These are phyloP conservation scores for Ruellia speciosa DNA, from an alignment of 305 asterid genomes.

Conservation along the genomic window DNA sequence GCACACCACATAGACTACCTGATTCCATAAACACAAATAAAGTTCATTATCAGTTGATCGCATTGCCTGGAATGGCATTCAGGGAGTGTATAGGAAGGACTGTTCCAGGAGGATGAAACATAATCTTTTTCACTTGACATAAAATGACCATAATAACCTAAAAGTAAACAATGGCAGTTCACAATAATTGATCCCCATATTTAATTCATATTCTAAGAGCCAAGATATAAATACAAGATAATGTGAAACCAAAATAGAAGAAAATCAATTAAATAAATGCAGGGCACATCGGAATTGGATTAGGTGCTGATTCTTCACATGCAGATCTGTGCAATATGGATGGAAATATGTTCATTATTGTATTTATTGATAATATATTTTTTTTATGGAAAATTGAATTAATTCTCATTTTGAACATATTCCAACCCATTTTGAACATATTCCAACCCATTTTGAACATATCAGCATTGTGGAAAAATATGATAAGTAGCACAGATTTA, in stretches of 20 bases:
- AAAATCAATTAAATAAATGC: constrained; percentile 10
- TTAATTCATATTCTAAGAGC: constrained; percentile 9
- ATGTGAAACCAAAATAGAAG: constrained; percentile 14
- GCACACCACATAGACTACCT: constrained; percentile 96
- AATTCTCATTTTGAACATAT: too few species aligned
- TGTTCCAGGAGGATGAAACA: constrained; percentile 7
- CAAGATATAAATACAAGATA: background rate
- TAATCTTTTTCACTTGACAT: background rate
- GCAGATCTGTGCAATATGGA: too few species aligned
- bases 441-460: too few species aligned
- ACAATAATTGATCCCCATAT: background rate
- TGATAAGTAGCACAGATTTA: constrained; percentile 1
- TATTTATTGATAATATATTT: too few species aligned
- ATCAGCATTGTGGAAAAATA: too few species aligned
- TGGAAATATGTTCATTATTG: too few species aligned
- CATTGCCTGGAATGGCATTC: background rate
- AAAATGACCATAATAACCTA: background rate
- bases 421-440: too few species aligned
- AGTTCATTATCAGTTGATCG: constrained; percentile 16
- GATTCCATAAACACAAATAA: constrained; percentile 21
- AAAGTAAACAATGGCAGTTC: background rate
- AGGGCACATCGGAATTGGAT: too few species aligned
- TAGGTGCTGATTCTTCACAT: too few species aligned
- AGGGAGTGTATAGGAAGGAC: background rate
- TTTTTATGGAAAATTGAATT: too few species aligned